A percentile compares a stretch with the other conserved stretches of the same genome.
Evolutionary conservation across 148 eudicot genomes (phyloP).

Genomic region (Dysphania ambrosioides): DNA sequence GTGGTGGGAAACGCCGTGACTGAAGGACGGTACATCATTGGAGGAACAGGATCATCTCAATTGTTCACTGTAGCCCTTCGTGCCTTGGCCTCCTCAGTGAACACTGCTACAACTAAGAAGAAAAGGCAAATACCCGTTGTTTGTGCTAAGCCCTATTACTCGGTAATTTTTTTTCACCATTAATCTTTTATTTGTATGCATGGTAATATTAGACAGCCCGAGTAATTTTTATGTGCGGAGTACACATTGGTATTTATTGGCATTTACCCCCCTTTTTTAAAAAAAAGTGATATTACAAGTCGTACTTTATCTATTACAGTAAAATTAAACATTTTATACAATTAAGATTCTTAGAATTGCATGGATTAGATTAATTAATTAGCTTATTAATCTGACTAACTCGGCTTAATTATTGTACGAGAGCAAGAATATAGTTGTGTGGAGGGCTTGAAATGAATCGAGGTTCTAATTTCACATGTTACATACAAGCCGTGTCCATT

Average conservation of each 20-base stretch:
- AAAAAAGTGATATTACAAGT: too few relatives aligned
- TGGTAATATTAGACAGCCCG: too few relatives aligned
- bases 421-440: slow-evolving; percentile 15
- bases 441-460: background rate
- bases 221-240: too few relatives aligned
- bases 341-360: background rate
- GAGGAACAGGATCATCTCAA: slow-evolving; percentile 74
- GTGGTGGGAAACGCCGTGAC: slow-evolving; percentile 50
- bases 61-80: slow-evolving; percentile 50
- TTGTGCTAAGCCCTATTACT: slow-evolving; percentile 62
- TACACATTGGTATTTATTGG: too few relatives aligned
- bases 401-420: background rate
- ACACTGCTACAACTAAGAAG: background rate
- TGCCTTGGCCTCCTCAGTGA: slow-evolving; percentile 37
- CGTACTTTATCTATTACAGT: too few relatives aligned
- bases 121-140: slow-evolving; percentile 42
- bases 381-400: background rate
- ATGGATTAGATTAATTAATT: background rate
- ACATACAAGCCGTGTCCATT: slow-evolving; percentile 23
- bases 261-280: too few relatives aligned
- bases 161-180: slow-evolving; percentile 35
- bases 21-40: slow-evolving; percentile 43
- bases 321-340: too few relatives aligned
- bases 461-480: background rate
- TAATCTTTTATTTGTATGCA: background rate